Base-by-base conservation (phyloP, 176 grass and related monocot genomes). In the Juncus effusus region DNA sequence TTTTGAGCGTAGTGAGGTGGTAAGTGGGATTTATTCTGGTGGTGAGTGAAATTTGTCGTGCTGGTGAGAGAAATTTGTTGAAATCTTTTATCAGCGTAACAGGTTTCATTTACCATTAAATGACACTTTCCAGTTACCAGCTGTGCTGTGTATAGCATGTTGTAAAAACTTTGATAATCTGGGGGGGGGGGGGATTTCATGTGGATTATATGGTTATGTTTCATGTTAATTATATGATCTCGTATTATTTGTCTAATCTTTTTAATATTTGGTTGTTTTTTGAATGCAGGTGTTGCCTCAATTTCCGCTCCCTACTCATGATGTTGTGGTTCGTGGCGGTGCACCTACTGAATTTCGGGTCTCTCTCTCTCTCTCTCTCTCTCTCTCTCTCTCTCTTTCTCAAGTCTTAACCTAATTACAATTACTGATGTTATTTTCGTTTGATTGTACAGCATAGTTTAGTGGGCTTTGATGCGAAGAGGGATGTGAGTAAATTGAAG, bases 291-390 rank as follows among this genome's bases (percentile, higher is more conserved):
- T 77, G 2, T 64, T 97, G 16, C 88, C 88, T 10, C 87, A 92
- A 61, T 97, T 86, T 76, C 85, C 88, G 36, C 76, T 97, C 0
- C 93, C 93, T 11, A 92, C 88, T 0, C 85, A 97, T 74, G 76
- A 97, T 45, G 94, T 92, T 7, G 71, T 89, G 40, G 68, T 80
- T 2, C 85, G 85, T 53, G 94, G 94, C 3, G 70, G 13, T 7
- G 64, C 37, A 3, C 94, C 93, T 9, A 82, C 61, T 69, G 94
- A 90, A 13, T 97, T 97, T 71, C 74, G 61, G 63, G 94, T 97
- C 64, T 36, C 10, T 56, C 63, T 7, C 4, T 47, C 9, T 47
- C 44, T 47, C 44, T 47, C 44, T 47, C 44, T 47, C 44, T 6
- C 6, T 47, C 4, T 47, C 9, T 47, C 1, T 61, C 16, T 10